These are phyloP conservation scores for Camellia lanceoleosa DNA, from an alignment of 148 eudicot genomes.

Conservation along the genomic window DNA sequence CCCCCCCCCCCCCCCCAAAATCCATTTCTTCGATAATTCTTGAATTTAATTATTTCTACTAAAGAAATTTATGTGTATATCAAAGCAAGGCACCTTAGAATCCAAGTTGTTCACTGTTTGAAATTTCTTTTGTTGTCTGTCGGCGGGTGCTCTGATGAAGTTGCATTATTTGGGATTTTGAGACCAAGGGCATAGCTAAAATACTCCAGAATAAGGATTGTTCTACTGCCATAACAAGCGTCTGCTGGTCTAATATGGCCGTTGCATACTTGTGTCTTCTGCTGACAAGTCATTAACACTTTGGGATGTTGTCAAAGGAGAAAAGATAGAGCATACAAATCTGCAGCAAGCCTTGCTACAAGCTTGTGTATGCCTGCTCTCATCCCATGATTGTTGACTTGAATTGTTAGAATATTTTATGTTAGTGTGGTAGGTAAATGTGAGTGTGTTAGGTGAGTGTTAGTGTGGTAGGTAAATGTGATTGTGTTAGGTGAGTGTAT, in stretches of 20 bases:
- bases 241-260: constrained; percentile 94
- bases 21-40: not conserved
- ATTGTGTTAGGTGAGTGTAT: no score
- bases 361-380: constrained; percentile 85
- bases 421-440: no score
- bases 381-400: constrained; percentile 80
- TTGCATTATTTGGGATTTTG: constrained; percentile 93
- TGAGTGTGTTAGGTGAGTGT: no score
- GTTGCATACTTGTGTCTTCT: constrained; percentile 75
- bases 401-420: no score
- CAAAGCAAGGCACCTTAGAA: not conserved
- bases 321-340: constrained; percentile 56
- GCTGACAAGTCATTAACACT: constrained; percentile 87
- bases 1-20: no score
- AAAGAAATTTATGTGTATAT: no score
- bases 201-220: constrained; percentile 74
- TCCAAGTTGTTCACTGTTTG: not conserved
- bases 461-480: no score
- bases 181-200: constrained; percentile 77
- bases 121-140: constrained; percentile 15
- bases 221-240: constrained; percentile 75
- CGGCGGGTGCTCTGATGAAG: constrained; percentile 93
- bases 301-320: constrained; percentile 89
- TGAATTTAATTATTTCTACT: no score
- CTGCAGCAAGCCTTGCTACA: constrained; percentile 78